Evolutionary conservation across 768 basidiomycete genomes (phyloP), one percentile per base, ranked within the genome.

Genomic region (Auricularia sp.): DNA sequence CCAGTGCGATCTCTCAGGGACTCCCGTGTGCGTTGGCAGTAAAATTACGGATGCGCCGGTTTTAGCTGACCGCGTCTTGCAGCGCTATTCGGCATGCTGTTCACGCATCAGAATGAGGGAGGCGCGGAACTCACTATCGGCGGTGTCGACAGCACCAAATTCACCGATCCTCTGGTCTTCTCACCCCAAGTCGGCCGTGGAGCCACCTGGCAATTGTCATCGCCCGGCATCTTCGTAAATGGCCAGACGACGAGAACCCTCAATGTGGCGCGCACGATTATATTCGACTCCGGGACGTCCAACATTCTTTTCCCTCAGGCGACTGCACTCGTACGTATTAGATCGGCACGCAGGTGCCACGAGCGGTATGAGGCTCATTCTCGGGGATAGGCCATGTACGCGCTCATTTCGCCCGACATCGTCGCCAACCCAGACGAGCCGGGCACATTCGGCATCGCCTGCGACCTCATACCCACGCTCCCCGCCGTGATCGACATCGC

Each of bases 281-380:
- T 84, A 61, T 84, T 84, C 67, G 83, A 85, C 71, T 81, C 79
- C 65, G 82, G 84, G 39, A 84, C 83, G 29, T 82, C 81, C 68
- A 85, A 84, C 70, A 71, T 84, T 47, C 70, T 84, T 23, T 81
- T 84, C 64, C 75, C 79, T 53, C 79, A 81, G 23, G 69, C 71
- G 47, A 83, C 81, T 21, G 74, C 84, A 8, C 77, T 81, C 71
- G 83, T 79, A 14, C 54, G 64, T 36, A 21, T 44, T n/a, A 10
- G 12, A 12, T 2, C 1, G 1, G 12, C 36, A 62, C 29, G 29
- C 29, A 29, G 29, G 29, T 29, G 29, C n/a, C n/a, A n/a, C n/a
- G 29, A 29, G 23, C 23, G 23, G 1, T 23, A 23, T 23, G 23
- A 23, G 29, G 29, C 29, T 29, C 29, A 29, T 29, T 29, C 29